phyloP scores from a whole-genome alignment of 495 filamentous ascomycete species.

The Aspergillus incahuasiensis region DNA sequence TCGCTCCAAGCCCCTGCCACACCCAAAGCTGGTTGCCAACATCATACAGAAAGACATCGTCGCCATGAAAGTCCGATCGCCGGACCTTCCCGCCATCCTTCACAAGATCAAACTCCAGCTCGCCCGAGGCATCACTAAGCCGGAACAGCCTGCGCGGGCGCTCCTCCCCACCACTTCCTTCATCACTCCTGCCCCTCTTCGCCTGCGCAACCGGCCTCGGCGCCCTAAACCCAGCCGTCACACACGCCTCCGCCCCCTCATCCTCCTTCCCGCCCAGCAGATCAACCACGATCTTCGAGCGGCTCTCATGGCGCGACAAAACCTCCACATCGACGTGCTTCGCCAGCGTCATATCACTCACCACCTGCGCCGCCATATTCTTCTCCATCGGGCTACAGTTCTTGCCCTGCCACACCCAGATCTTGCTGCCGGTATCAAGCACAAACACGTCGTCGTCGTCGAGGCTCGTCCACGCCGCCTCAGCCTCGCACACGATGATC shows the following conservation, averaged over 20 bases:
- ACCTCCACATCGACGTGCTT: slow-evolving; percentile 61
- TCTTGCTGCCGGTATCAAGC: slow-evolving; percentile 54
- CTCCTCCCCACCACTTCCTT: too few relatives aligned
- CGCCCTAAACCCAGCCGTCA: slow-evolving; percentile 4
- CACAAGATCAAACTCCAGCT: slow-evolving; percentile 48
- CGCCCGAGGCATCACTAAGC: slow-evolving; percentile 51
- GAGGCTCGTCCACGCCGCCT: slow-evolving; percentile 55
- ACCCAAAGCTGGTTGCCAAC: slow-evolving; percentile 51
- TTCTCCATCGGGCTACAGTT: slow-evolving; percentile 62
- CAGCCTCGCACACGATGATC: slow-evolving; percentile 56
- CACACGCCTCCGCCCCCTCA: slow-evolving; percentile 15
- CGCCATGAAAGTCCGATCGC: slow-evolving; percentile 44
- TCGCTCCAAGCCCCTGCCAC: slow-evolving; percentile 54
- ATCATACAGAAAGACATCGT: slow-evolving; percentile 58
- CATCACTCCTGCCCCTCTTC: too few relatives aligned
- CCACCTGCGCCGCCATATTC: slow-evolving; percentile 57
- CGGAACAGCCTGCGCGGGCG: slow-evolving; percentile 46
- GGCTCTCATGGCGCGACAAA: slow-evolving; percentile 51
- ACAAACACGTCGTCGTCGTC: slow-evolving; percentile 61
- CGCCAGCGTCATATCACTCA: slow-evolving; percentile 56
- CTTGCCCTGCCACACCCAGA: slow-evolving; percentile 63
- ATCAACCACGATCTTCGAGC: slow-evolving; percentile 48
- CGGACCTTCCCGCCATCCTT: slow-evolving; percentile 43
- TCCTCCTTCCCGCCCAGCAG: slow-evolving; percentile 46
- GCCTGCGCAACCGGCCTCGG: not conserved